Base-by-base conservation (phyloP, 2,329 filamentous ascomycete species). In the Escovopsis sp. region DNA sequence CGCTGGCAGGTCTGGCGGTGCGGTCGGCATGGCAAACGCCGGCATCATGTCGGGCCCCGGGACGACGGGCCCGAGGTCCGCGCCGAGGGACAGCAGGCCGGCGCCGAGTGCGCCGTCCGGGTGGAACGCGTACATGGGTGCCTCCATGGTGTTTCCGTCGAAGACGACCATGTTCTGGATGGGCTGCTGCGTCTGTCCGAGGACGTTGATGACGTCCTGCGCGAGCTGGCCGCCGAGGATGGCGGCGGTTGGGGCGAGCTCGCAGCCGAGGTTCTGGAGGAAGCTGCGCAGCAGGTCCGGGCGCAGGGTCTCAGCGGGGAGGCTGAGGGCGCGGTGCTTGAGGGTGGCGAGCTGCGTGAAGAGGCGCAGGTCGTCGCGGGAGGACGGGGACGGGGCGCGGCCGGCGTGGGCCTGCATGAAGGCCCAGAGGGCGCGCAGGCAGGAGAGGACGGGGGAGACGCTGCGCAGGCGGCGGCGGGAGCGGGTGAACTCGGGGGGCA, bases 161-260 rank as follows among this genome's bases (percentile, higher is more conserved):
- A 96, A 94, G 18, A 96, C 68, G 40, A 94, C 74, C 59, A 94
- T 77, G 60, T 98, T 98, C 65, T 98, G 91, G 36, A 98, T 82
- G 1, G 91, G 91, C 61, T 95, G 91, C 64, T 96, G 87, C 35
- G 83, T 79, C 58, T 84, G 79, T 39, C 88, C 86, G 6, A 96
- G 73, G 30, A 95, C 88, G 55, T 96, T 96, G 64, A 98, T 96
- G 41, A 94, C 87, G 58, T 98, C 91, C 63, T 98, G 91, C 1
- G 89, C 86, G 12, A 98, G 72, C 59, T 88, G 79, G 9, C 88
- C 91, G 39, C 91, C 91, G 10, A 98, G 68, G 45, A 94, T 85
- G 2, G 91, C 88, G 0, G 85, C 81, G 8, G 94, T 85, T 7
- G 91, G 87, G 11, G 84, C 80, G 34, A 96, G 67, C 63, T 96